These are phyloP conservation scores for Papilionanthe hybrid DNA, from an alignment of 116 monocot species.

Conservation along the genomic window DNA sequence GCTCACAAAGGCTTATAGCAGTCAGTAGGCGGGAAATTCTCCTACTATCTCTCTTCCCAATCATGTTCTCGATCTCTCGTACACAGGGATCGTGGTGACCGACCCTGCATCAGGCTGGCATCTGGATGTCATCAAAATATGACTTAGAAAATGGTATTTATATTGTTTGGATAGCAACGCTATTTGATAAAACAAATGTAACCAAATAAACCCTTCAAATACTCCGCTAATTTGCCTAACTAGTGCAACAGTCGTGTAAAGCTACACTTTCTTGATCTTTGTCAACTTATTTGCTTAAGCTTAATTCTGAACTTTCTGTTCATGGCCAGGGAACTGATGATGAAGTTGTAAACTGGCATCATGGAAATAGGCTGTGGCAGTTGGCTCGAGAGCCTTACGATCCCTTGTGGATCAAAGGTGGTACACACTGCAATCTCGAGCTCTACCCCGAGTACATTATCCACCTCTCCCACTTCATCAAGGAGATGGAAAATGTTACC, in stretches of 20 bases:
- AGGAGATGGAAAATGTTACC: conserved; percentile 55
- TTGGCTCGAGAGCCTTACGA: conserved; percentile 61
- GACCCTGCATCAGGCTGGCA: background rate
- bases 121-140: background rate
- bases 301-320: background rate
- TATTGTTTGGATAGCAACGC: background rate
- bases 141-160: background rate
- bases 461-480: conserved; percentile 47
- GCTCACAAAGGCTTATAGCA: too few species aligned
- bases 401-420: conserved; percentile 74
- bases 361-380: conserved; percentile 57
- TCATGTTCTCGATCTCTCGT: too few species aligned
- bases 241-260: background rate
- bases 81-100: too few species aligned
- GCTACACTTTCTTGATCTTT: background rate
- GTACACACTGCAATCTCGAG: conserved; percentile 72
- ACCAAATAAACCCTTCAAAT: too few species aligned
- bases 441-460: conserved; percentile 60
- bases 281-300: background rate
- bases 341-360: conserved; percentile 62
- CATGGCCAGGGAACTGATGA: conserved; percentile 56
- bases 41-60: too few species aligned
- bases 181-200: too few species aligned
- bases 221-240: background rate
- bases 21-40: too few species aligned